Percentiles rank a stretch among this genome's conserved stretches.
These are phyloP conservation scores for Alternaria triticimaculans DNA, from an alignment of 2,329 filamentous ascomycete genomes.

Conservation along the genomic window DNA sequence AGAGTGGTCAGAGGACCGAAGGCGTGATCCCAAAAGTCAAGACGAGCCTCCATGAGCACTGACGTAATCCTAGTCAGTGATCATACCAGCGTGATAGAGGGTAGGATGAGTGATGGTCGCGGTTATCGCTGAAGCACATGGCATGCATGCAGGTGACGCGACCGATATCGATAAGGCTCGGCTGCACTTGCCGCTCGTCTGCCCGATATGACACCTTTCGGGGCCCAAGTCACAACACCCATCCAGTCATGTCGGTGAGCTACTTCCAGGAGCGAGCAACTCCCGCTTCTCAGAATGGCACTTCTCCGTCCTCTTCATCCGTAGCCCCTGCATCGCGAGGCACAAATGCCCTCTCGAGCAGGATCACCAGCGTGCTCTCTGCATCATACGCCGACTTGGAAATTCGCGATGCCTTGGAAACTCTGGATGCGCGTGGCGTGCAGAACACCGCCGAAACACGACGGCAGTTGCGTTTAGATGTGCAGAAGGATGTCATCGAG, in stretches of 20 bases:
- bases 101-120: conserved; percentile 18
- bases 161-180: conserved; percentile 37
- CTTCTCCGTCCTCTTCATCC: conserved; percentile 37
- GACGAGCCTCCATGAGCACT: conserved; percentile 32
- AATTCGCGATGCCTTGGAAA: conserved; percentile 81
- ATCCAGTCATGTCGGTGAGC: conserved; percentile 36
- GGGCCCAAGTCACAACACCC: conserved; percentile 19
- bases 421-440: conserved; percentile 75
- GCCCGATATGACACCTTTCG: conserved; percentile 21
- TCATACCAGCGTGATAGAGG: conserved; percentile 26
- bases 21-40: conserved; percentile 20
- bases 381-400: conserved; percentile 92
- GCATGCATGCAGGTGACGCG: conserved; percentile 35
- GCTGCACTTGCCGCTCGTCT: conserved; percentile 25
- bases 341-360: conserved; percentile 75
- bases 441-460: conserved; percentile 79
- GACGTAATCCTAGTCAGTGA: conserved; percentile 19
- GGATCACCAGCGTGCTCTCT: conserved; percentile 84
- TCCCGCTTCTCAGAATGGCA: conserved; percentile 34
- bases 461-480: conserved; percentile 77
- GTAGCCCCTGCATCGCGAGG: conserved; percentile 37
- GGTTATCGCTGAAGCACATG: conserved; percentile 28
- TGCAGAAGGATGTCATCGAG: conserved; percentile 91
- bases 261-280: conserved; percentile 42
- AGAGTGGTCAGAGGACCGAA: conserved; percentile 26